These are phyloP conservation scores for Coemansia guatemalensis DNA, from an alignment of 192 early-diverging fungal genomes.

Conservation along the genomic window DNA sequence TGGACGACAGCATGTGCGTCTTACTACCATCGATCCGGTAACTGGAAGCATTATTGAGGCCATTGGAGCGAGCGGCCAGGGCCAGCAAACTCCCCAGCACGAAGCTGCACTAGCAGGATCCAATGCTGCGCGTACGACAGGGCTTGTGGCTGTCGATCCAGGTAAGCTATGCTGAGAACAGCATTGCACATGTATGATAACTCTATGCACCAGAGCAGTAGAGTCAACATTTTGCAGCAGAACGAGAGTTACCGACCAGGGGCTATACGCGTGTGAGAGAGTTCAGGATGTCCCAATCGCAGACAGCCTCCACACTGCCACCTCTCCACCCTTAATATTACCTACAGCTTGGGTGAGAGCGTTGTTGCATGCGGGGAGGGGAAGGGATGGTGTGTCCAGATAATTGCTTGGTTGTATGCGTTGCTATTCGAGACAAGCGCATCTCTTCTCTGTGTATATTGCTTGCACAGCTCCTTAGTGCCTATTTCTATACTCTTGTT, in stretches of 20 bases:
- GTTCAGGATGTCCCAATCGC: not conserved
- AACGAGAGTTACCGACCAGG: not conserved
- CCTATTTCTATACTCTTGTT: not conserved
- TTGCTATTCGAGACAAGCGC: not conserved
- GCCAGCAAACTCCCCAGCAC: slow-evolving; percentile 1
- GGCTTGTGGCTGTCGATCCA: slow-evolving; percentile 19
- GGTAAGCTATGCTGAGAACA: slow-evolving; percentile 20
- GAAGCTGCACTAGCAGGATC: not conserved
- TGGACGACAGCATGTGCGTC: slow-evolving; percentile 33
- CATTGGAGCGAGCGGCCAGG: not conserved
- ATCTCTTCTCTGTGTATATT: not conserved
- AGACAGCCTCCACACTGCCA: not conserved
- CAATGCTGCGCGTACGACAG: not conserved
- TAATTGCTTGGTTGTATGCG: not conserved
- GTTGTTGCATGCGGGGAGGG: not conserved
- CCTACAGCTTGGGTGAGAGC: not conserved
- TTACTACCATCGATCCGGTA: slow-evolving; percentile 47
- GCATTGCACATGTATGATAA: not conserved
- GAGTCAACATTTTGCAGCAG: not conserved
- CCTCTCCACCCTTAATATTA: slow-evolving; percentile 6
- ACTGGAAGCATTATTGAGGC: slow-evolving; percentile 29
- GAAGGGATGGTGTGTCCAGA: not conserved
- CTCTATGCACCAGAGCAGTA: not conserved
- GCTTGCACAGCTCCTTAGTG: not conserved
- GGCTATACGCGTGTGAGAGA: not conserved